These are phyloP conservation scores for Mycena venus DNA, from an alignment of 768 basidiomycete genomes.

Conservation along the genomic window DNA sequence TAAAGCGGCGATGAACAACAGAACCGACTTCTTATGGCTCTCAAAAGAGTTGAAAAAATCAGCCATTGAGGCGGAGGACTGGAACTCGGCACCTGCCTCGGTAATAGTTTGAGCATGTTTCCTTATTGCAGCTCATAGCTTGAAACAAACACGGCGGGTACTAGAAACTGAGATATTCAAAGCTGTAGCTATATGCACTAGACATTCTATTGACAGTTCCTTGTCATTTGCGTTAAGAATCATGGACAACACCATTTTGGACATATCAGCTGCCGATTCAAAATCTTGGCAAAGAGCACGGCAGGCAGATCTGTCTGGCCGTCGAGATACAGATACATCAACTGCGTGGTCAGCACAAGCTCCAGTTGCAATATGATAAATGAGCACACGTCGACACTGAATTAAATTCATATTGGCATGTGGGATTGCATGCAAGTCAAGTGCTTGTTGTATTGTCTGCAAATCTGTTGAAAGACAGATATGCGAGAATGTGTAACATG, in stretches of 20 bases:
- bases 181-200: not conserved
- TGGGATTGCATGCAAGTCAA: not conserved
- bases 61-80: not conserved
- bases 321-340: not conserved
- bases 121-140: no score
- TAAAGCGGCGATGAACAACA: no score
- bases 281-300: not conserved
- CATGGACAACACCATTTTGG: not conserved
- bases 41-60: not conserved
- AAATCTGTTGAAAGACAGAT: not conserved
- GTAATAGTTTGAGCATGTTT: no score
- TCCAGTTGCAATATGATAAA: no score
- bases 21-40: not conserved
- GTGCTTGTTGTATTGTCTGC: not conserved
- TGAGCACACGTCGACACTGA: not conserved
- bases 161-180: not conserved
- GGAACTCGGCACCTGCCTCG: no score
- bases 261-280: not conserved
- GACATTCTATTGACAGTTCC: not conserved
- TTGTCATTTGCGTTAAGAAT: not conserved
- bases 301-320: conserved; percentile 2
- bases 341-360: no score
- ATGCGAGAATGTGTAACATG: no score
- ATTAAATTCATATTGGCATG: not conserved
- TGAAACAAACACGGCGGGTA: no score